Base-by-base conservation (phyloP, 176 grass and related monocot species). In the Cenchrus americanus region DNA sequence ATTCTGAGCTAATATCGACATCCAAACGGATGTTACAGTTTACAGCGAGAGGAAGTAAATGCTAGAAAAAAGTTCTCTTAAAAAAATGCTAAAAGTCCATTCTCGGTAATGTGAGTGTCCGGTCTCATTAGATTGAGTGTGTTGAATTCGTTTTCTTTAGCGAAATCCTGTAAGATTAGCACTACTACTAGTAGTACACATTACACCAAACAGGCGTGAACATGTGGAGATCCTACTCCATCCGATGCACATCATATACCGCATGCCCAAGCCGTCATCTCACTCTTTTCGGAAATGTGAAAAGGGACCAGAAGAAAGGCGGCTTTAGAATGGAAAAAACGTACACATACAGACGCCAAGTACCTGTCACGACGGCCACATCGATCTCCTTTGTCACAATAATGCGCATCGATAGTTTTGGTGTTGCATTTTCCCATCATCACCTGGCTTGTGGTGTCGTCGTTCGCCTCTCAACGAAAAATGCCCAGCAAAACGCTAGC, bases 231-330 rank as follows among this genome's bases (percentile, higher is more conserved):
- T 49, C 44, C 7, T 58, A 3, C 21, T 71, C 43, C 1, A 0
- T 37, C 34, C 34, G 12, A 26, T 26, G 42, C 42, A 2, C 5
- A 69, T 42, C 66, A 43, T 34, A 43, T 43, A 43, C 21, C 41
- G 22, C 9, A 0, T 55, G 55, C 21, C 21, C 21, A 22, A 61
- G 58, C 58, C 8, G 4, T 5, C 43, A 9, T 9, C 62, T 32
- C 13, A 34, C 32, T 9, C 23, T 64, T 78, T 78, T n/a, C 18
- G 23, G 57, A 71, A 78, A 79, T 83, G 80, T 78, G 74, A 78
- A 88, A 83, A 41, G 58, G 50, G 14, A n/a, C 2, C 0, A 1
- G 17, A 34, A 19, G 46, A 84, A 78, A 82, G 27, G 5, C 66
- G 24, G 50, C 52, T n/a, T 48, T n/a, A n/a, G 7, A 34, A 66